These are phyloP conservation scores for Diaporthe eres DNA, from an alignment of 2,329 filamentous ascomycete species.

Conservation along the genomic window DNA sequence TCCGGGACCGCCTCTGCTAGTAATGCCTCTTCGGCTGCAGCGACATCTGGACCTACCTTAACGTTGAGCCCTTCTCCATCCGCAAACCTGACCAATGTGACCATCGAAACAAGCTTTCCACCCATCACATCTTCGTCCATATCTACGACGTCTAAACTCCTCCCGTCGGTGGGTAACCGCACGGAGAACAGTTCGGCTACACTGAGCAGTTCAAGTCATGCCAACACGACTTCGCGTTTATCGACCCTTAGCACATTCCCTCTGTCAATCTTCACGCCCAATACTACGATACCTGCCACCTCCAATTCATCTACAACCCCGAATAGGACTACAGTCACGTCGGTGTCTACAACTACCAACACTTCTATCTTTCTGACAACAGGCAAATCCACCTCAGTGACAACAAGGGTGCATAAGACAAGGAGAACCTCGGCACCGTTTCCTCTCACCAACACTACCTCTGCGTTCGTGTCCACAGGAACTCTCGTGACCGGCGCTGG, in stretches of 20 bases:
- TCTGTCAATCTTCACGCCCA: slow-evolving; percentile 21
- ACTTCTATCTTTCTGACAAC: slow-evolving; percentile 11
- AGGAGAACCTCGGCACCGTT: neutral
- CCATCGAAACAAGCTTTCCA: slow-evolving; percentile 14
- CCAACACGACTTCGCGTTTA: neutral
- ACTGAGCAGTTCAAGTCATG: neutral
- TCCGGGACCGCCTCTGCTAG: neutral
- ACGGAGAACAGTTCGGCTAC: neutral
- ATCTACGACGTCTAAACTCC: neutral
- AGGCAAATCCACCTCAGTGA: neutral
- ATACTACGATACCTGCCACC: neutral
- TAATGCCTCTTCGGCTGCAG: neutral
- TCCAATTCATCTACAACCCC: neutral
- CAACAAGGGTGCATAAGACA: neutral
- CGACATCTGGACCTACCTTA: neutral
- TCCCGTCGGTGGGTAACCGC: neutral
- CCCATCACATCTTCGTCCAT: neutral
- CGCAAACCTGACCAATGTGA: neutral
- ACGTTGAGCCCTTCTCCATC: neutral
- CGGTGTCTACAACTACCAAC: neutral
- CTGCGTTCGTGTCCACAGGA: neutral
- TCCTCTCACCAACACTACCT: slow-evolving; percentile 13
- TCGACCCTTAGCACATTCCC: slow-evolving; percentile 15
- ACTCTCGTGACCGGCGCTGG: neutral
- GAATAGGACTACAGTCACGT: neutral